Percentiles rank a stretch among this genome's conserved stretches.
phyloP scores from a whole-genome alignment of 345 rosid species.

The Odontarrhena argentea region DNA sequence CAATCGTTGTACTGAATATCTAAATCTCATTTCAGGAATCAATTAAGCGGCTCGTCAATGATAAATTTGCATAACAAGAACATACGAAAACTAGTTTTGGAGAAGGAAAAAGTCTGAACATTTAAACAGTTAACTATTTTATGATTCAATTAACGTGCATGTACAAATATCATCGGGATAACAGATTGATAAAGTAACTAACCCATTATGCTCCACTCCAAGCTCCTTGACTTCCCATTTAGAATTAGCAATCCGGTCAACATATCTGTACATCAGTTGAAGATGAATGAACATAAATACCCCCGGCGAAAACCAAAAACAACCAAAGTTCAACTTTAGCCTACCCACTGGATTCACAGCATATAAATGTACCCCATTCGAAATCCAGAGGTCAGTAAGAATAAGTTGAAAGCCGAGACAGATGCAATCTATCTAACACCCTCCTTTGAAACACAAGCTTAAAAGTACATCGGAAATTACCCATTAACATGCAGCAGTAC shows the following conservation, averaged over 20 bases:
- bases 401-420: conserved; percentile 10
- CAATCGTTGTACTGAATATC: conserved; percentile 21
- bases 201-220: conserved; percentile 99
- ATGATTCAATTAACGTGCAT: neutral
- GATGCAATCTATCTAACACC: conserved; percentile 16
- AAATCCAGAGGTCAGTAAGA: conserved; percentile 11
- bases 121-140: neutral
- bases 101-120: neutral
- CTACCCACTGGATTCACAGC: conserved; percentile 1
- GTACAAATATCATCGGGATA: neutral
- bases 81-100: neutral
- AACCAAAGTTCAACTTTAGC: conserved; percentile 10
- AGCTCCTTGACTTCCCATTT: conserved; percentile 99
- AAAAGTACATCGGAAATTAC: conserved; percentile 46
- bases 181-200: conserved; percentile 44
- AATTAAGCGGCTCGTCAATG: conserved; percentile 9
- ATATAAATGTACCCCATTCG: conserved; percentile 5
- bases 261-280: conserved; percentile 62
- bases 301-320: conserved; percentile 8
- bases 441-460: conserved; percentile 8
- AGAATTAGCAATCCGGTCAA: conserved; percentile 84
- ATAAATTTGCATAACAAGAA: conserved; percentile 10
- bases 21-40: conserved; percentile 13
- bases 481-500: conserved; percentile 87
- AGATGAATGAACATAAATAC: conserved; percentile 16